Conservation (phyloP, 2,329 filamentous ascomycete genomes). For the Dactylonectria macrodidyma region DNA sequence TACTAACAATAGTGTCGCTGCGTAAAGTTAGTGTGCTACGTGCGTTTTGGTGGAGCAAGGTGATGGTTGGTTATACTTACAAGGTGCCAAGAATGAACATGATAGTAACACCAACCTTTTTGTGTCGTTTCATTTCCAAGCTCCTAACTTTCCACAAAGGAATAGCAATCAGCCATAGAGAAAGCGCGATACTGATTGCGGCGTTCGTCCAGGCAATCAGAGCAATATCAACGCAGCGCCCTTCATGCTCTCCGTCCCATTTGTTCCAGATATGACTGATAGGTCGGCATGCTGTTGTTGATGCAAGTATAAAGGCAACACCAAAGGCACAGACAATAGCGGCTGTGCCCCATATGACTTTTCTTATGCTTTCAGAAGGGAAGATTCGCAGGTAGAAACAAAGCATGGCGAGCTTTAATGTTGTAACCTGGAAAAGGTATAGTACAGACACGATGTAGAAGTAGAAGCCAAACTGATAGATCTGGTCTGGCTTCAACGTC, state of each 20-base stretch:
- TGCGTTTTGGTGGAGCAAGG: too few species aligned
- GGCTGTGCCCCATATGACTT: conserved; percentile 52
- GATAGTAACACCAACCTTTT: conserved; percentile 5
- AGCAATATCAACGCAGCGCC: not conserved
- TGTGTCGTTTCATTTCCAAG: not conserved
- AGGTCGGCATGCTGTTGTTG: conserved; percentile 57
- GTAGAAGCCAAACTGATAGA: conserved; percentile 45
- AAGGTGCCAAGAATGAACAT: conserved; percentile 15
- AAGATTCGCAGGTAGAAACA: conserved; percentile 60
- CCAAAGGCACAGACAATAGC: conserved; percentile 51
- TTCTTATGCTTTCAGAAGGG: conserved; percentile 47
- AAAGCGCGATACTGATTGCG: not conserved
- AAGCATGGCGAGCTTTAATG: conserved; percentile 39
- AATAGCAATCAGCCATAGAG: not conserved
- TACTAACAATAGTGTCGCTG: conserved; percentile 39
- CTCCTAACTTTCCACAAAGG: not conserved
- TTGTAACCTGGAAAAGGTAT: conserved; percentile 56
- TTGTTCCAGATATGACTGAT: conserved; percentile 57
- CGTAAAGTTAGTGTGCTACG: not conserved
- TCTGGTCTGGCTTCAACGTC: conserved; percentile 46
- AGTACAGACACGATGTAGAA: conserved; percentile 55
- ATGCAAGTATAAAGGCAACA: conserved; percentile 50
- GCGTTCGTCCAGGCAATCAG: not conserved
- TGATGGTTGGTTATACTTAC: conserved; percentile 46
- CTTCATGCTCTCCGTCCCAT: conserved; percentile 9